Percentiles rank a stretch among this genome's conserved stretches.
Evolutionary conservation across 257 asterid species (phyloP).

Genomic region (Gardenia jasminoides): DNA sequence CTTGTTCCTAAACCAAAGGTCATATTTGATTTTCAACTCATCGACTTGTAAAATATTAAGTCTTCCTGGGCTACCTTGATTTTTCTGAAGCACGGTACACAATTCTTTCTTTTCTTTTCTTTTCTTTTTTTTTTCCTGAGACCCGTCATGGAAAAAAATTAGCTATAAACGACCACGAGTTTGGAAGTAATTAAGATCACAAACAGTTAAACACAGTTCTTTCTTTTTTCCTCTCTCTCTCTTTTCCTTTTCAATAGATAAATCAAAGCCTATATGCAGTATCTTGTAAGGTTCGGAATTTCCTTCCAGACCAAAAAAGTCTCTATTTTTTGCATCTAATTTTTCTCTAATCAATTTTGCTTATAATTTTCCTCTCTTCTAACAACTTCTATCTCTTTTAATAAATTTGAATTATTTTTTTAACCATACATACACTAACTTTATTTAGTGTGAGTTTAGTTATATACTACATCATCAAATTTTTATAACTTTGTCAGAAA

Average conservation of each 20-base stretch:
- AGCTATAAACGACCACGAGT: neutral
- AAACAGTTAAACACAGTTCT: neutral
- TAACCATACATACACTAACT: too few species aligned
- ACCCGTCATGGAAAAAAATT: neutral
- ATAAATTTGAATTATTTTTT: too few species aligned
- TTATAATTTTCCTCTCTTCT: too few species aligned
- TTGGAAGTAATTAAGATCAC: neutral
- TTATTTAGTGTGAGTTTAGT: too few species aligned
- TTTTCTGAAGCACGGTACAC: neutral
- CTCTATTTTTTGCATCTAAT: too few species aligned
- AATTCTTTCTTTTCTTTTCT: neutral
- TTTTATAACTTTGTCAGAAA: too few species aligned
- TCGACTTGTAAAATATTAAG: neutral
- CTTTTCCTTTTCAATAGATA: neutral
- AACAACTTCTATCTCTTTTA: too few species aligned
- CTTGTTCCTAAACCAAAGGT: neutral
- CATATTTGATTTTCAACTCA: constrained; percentile 19
- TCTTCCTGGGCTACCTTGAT: neutral
- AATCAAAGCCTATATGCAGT: neutral
- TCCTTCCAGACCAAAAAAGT: too few species aligned
- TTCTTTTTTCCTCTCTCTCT: too few species aligned
- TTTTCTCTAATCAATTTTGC: too few species aligned
- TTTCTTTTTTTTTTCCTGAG: neutral
- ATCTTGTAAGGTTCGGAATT: too few species aligned
- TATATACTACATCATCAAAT: too few species aligned